phyloP scores from a whole-genome alignment of 2,329 filamentous ascomycete genomes.

The Cladosporium sp. region DNA sequence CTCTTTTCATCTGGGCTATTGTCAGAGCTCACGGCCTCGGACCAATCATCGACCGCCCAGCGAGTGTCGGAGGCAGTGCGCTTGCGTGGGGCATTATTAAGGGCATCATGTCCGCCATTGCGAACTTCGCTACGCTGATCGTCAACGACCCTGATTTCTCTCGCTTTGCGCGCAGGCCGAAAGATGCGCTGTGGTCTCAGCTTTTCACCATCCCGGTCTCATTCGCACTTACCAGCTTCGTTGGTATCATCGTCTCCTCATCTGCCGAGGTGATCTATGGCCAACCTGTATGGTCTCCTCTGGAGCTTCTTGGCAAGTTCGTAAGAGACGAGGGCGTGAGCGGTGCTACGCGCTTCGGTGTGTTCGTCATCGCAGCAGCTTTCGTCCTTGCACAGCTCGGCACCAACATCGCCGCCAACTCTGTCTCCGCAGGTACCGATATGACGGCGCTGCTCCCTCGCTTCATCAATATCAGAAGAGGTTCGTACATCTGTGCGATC shows the following conservation, averaged over 20 bases:
- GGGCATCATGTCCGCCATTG: slow-evolving; percentile 83
- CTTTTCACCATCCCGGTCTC: slow-evolving; percentile 52
- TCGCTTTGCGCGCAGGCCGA: slow-evolving; percentile 73
- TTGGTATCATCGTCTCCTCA: slow-evolving; percentile 50
- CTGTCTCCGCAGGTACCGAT: slow-evolving; percentile 40
- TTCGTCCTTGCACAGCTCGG: slow-evolving; percentile 49
- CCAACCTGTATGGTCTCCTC: slow-evolving; percentile 33
- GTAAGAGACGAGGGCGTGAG: slow-evolving; percentile 36
- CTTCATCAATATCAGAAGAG: slow-evolving; percentile 42
- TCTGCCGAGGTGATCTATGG: slow-evolving; percentile 42
- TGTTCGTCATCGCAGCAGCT: slow-evolving; percentile 45
- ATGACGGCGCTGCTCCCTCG: slow-evolving; percentile 39
- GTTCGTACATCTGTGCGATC: slow-evolving; percentile 52
- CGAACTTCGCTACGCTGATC: slow-evolving; percentile 68
- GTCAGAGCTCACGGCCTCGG: slow-evolving; percentile 77
- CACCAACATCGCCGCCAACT: slow-evolving; percentile 42
- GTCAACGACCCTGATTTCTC: slow-evolving; percentile 45
- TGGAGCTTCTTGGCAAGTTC: slow-evolving; percentile 37
- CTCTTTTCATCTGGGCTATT: slow-evolving; percentile 84
- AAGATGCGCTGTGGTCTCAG: slow-evolving; percentile 76
- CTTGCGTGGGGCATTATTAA: slow-evolving; percentile 79
- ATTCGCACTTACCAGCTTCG: slow-evolving; percentile 66
- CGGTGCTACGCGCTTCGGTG: slow-evolving; percentile 46
- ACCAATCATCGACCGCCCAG: slow-evolving; percentile 69
- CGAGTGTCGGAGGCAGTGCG: slow-evolving; percentile 59